Evolutionary conservation across 2,329 filamentous ascomycete species (phyloP), one percentile per base, ranked within the genome.

Genomic region (Colletotrichum scovillei): DNA sequence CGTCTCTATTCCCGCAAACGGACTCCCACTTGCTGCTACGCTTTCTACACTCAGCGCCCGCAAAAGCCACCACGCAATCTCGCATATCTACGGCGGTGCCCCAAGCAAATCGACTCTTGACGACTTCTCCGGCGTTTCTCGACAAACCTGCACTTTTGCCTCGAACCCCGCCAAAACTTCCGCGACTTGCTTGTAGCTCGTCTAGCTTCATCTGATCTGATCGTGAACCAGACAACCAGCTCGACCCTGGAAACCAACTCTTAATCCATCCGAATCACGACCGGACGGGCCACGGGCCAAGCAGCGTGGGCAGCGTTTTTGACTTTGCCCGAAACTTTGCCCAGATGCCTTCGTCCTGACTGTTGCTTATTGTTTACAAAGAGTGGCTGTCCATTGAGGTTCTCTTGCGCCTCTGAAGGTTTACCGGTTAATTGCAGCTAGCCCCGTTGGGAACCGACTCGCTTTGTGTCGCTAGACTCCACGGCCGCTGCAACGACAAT

Each of bases 401-500:
- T 52, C 53, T 28, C 53, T 30, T 70, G 35, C 32, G 67, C 56
- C 28, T 22, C 28, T 55, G n/a, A 65, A 72, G 38, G 59, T 57
- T 62, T 65, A 42, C n/a, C 59, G 30, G 53, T 59, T 59, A 53
- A 28, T 58, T 69, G 26, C 66, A 69, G 38, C n/a, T 32, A 72
- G 24, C 42, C 38, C 53, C 59, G 46, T 60, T 32, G 32, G 59
- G 24, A 24, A 52, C 53, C 66, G 53, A 64, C 66, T 73, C 60
- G 55, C 56, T 26, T 42, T 69, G 32, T 35, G 55, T 70, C 60
- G 55, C 59, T 57, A 60, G 67, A 70, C 55, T 65, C 46, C 67
- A 73, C 70, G 67, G 46, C 46, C 46, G 28, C 49, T 66, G 67
- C 49, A 73, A 73, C 67, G 35, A 73, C 59, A 73, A 65, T 70